Base-by-base conservation (phyloP, 148 eudicot genomes). In the Beta vulgaris region DNA sequence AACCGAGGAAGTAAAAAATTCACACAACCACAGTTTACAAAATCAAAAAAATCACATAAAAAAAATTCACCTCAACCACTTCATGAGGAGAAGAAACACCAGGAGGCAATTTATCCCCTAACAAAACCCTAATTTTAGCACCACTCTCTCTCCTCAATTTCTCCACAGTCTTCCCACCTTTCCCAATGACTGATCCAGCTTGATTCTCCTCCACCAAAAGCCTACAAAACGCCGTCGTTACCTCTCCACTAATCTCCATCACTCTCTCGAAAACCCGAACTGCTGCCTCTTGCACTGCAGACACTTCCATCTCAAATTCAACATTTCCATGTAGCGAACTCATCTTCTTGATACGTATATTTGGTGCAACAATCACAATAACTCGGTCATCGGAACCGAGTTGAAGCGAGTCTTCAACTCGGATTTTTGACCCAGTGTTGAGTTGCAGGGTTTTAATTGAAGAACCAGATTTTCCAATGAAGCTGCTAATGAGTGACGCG, bases 231-330 rank as follows among this genome's bases (percentile, higher is more conserved):
- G 84, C 60, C 40, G 84, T 85, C 39, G 82, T 31, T 5, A 51
- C 78, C 69, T 84, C 91, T 63, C 83, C 87, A n/a, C 92, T 87
- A 49, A 93, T 91, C 28, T 88, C 86, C 16, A 91, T 72, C 43
- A 93, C 80, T 84, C 85, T 85, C 86, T 93, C 98, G 40, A 91
- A 93, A 59, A 89, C 96, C 80, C 86, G 89, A 39, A 93, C 14
- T 55, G 89, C 76, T 60, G 93, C 92, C 71, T 85, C 88, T 69
- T 93, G 96, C 18, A 82, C 91, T 5, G 87, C 82, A 28, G 98
- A 90, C 1, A 87, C 86, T 54, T 84, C 86, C 26, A 16, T 23
- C 48, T 48, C 80, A 4, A 13, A 75, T 5, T 25, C 77, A 23
- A 7, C 8, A 36, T 6, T 40, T 19, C 40, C 25, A 23, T 13